Evolutionary conservation across 805 yeast species (phyloP), one percentile per base, ranked within the genome.

Genomic region (Wickerhamiella siamensis): DNA sequence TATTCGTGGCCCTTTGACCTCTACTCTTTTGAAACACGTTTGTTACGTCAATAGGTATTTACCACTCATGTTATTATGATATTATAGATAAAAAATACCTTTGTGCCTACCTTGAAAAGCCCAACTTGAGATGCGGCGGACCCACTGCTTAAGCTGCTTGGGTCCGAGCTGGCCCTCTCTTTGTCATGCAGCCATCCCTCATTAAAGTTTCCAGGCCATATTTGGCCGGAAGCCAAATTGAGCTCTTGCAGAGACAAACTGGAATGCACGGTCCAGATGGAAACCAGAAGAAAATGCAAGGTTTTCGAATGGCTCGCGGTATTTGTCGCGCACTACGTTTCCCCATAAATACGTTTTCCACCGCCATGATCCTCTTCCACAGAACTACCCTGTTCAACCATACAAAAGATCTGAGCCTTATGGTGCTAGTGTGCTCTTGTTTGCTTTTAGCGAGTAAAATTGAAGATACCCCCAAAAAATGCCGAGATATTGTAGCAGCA

Each of bases 391-490:
- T 84, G 14, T 75, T 77, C 58, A 79, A 81, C 45, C 46, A 43
- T 5, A 17, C 34, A 15, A 8, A 35, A 5, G 38, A 34, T 8
- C 21, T 37, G 17, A 22, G 26, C 6, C 24, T 44, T 14, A 8
- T 4, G 1, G 32, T 22, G 10, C 36, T 47, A 3, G 40, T 42
- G 20, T 43, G 48, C 24, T 70, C 88, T 8, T 71, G 84, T 41
- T 56, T 86, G 5, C 71, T 81, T 43, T 63, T 83, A 14, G 80
- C 94, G 2, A 65, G 78, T 34, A 83, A 86, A 57, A 75, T 77
- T 48, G 93, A 83, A 53, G 95, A 86, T 54, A 82, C 86, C 33
- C 77, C 84, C 33, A 84, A 83, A 56, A 80, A 80, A 50, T 57
- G 79, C 14, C 66, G 74, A 40, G 83, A 80, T 36, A 67, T 84